A percentile compares a stretch with the other conserved stretches of the same genome.
Conservation (phyloP, 139 green algal genomes). For the Gonium pectorale region DNA sequence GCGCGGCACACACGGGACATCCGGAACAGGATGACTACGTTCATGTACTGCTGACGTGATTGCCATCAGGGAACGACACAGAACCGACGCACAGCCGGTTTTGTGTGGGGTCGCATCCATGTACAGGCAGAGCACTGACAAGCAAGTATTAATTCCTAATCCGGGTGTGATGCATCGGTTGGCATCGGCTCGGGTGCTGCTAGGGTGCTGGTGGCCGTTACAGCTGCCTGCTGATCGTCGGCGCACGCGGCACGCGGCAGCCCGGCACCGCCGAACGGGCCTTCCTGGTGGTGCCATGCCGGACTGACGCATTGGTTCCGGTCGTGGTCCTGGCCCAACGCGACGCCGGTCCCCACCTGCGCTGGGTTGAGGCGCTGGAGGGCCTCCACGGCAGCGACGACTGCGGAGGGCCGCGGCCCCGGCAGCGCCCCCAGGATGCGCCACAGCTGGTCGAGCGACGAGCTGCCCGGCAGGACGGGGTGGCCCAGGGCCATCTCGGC, state of each 20-base stretch:
- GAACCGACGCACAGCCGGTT: too few species aligned
- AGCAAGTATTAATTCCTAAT: too few species aligned
- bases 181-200: too few species aligned
- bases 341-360: background rate
- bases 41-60: too few species aligned
- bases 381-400: constrained; percentile 45
- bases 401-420: constrained; percentile 50
- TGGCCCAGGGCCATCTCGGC: constrained; percentile 77
- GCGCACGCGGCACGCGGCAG: background rate
- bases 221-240: background rate
- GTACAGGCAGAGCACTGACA: too few species aligned
- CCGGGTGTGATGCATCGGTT: too few species aligned
- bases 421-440: constrained; percentile 67
- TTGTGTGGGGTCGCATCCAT: too few species aligned
- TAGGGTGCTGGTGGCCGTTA: background rate
- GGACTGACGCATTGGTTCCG: background rate
- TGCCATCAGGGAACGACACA: too few species aligned
- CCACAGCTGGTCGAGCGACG: constrained; percentile 79
- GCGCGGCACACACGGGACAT: too few species aligned
- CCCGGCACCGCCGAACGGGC: background rate
- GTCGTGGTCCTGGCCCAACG: too few species aligned
- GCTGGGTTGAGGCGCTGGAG: background rate
- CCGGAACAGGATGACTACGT: too few species aligned
- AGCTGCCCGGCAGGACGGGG: constrained; percentile 81
- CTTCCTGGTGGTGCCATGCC: background rate